Evolutionary conservation across 2,329 filamentous ascomycete genomes (phyloP).

Genomic region (Orbilia ellipsospora): DNA sequence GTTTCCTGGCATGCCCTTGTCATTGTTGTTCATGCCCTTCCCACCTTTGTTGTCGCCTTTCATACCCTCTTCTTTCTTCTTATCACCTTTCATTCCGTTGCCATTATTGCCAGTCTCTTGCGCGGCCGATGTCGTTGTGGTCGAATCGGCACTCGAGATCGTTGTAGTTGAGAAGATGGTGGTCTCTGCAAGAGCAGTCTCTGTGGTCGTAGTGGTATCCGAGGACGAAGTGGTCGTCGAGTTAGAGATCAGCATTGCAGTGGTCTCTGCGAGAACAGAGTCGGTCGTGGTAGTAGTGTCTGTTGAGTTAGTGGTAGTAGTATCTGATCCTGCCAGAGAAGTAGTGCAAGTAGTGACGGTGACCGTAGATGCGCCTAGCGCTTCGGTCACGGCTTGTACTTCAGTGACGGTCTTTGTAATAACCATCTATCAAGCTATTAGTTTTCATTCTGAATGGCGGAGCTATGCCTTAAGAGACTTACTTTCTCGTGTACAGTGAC

Average conservation of each 20-base stretch:
- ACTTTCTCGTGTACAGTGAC: conserved; percentile 31
- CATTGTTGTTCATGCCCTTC: conserved; percentile 1
- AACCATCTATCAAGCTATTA: background rate
- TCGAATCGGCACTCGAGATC: background rate
- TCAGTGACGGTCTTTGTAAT: conserved; percentile 26
- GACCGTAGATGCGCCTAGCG: conserved; percentile 19
- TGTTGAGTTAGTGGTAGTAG: background rate
- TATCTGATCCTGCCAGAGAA: background rate
- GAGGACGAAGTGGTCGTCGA: too few species aligned
- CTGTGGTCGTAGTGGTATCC: background rate
- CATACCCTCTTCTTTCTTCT: background rate
- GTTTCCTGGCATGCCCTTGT: background rate
- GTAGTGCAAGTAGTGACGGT: conserved; percentile 20
- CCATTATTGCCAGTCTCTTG: conserved; percentile 14
- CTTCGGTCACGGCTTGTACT: conserved; percentile 15
- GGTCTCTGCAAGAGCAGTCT: background rate
- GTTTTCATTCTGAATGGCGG: background rate
- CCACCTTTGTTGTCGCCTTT: background rate
- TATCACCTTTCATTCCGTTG: background rate
- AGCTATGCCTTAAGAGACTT: conserved; percentile 1
- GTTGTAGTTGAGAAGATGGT: background rate
- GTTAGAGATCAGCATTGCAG: background rate
- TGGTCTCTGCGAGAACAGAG: background rate
- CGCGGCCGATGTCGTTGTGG: conserved; percentile 17
- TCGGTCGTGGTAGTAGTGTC: background rate